Conservation (phyloP, 768 basidiomycete genomes). For the Russula emetica region DNA sequence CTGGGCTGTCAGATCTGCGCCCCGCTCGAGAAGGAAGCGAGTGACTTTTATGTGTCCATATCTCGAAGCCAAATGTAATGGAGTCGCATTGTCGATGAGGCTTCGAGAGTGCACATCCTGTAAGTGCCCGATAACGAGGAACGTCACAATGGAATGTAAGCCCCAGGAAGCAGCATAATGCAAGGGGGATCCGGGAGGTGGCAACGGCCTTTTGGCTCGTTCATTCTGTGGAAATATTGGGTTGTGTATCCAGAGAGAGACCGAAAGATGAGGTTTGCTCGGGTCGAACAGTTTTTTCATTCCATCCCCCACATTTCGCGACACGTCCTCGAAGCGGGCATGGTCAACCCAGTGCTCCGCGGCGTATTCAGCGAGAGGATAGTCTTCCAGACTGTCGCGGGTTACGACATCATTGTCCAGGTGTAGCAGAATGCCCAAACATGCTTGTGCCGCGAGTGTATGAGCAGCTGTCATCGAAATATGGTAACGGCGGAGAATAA, state of each 20-base stretch:
- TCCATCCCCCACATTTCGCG: background rate
- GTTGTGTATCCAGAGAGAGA: background rate
- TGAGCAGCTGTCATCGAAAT: background rate
- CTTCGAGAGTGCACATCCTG: background rate
- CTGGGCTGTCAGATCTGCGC: background rate
- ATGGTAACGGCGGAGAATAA: background rate
- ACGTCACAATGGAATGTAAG: background rate
- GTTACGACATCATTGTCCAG: background rate
- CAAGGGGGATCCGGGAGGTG: background rate
- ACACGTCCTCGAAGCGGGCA: background rate
- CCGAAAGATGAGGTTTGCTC: background rate
- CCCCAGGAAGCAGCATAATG: background rate
- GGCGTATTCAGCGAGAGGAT: background rate
- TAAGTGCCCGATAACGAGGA: background rate
- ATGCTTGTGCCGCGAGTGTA: background rate
- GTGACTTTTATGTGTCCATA: background rate
- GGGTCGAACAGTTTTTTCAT: background rate
- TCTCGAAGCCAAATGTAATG: background rate
- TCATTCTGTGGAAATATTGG: too few relatives aligned
- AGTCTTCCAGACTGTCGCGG: background rate
- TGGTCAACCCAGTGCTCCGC: background rate
- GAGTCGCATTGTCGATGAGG: background rate
- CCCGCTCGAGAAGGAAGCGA: background rate
- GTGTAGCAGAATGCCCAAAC: background rate
- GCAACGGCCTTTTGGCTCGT: background rate